Percentiles rank a stretch among this genome's conserved stretches.
Conservation (phyloP, 352 stramenopile genomes). For the Ophiocytium majus region DNA sequence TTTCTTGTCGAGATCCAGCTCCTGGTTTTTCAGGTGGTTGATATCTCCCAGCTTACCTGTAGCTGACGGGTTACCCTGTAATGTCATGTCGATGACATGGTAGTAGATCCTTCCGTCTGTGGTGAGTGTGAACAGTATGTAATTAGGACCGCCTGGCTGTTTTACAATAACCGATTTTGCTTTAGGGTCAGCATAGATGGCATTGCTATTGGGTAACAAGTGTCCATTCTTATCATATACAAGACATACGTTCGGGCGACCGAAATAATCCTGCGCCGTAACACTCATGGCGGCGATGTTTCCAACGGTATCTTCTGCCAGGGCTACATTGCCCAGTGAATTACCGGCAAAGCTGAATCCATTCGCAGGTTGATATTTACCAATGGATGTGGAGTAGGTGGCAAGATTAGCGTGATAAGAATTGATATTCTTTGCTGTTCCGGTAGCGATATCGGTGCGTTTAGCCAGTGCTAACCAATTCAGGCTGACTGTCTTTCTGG, state of each 20-base stretch:
- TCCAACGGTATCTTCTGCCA: too few species aligned
- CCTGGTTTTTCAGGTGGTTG: background rate
- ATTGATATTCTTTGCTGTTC: background rate
- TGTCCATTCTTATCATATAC: background rate
- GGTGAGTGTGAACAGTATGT: background rate
- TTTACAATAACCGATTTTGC: background rate
- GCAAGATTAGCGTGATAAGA: background rate
- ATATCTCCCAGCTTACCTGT: background rate
- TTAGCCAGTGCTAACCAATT: too few species aligned
- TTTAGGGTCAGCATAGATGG: background rate
- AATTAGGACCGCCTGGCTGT: background rate
- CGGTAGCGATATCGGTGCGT: conserved; percentile 4
- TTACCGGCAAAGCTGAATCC: background rate
- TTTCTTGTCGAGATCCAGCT: background rate
- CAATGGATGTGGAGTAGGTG: background rate
- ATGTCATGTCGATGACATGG: background rate
- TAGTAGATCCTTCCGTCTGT: background rate
- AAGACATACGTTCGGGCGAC: background rate
- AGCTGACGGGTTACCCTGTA: background rate
- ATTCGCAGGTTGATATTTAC: background rate
- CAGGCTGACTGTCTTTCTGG: background rate
- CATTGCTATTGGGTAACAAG: background rate
- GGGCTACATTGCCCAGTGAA: too few species aligned
- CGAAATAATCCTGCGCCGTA: conserved; percentile 15
- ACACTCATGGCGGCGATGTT: background rate